Conservation (phyloP, 257 asterid species). For the Nicotiana attenuata region DNA sequence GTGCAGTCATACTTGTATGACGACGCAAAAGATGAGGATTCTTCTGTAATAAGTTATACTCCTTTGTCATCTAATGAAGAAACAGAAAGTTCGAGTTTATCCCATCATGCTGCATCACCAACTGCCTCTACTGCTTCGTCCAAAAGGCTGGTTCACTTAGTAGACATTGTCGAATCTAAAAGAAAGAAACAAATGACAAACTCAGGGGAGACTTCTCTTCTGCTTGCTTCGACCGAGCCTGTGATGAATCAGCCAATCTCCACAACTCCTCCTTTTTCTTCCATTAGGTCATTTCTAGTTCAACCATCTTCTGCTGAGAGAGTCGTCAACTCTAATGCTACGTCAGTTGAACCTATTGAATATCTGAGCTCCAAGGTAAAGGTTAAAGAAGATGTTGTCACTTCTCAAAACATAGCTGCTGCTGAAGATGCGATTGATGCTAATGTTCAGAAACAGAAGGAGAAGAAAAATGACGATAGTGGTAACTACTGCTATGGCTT, state of each 20-base stretch:
- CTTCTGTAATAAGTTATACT: not conserved
- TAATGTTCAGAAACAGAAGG: not conserved
- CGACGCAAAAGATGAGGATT: not conserved
- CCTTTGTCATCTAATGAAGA: not conserved
- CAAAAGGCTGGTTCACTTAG: not conserved
- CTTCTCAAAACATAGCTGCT: not conserved
- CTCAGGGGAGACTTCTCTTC: not conserved
- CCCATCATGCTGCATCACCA: not conserved
- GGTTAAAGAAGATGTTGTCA: not conserved
- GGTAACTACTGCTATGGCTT: not conserved
- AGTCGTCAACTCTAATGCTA: not conserved
- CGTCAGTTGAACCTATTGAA: not conserved
- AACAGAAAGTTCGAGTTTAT: not conserved
- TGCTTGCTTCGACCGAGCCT: not conserved
- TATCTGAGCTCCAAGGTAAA: not conserved
- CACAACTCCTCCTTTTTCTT: not conserved
- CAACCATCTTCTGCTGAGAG: not conserved
- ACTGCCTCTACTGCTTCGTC: slow-evolving; percentile 6
- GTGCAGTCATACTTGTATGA: not conserved
- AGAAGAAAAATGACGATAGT: not conserved
- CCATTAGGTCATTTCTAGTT: not conserved
- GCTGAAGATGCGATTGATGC: not conserved
- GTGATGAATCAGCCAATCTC: not conserved
- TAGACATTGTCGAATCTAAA: not conserved
- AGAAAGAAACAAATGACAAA: not conserved